Evolutionary conservation across 225 moss, liverwort and hornwort species (phyloP).

Genomic region (Neckera pumila): DNA sequence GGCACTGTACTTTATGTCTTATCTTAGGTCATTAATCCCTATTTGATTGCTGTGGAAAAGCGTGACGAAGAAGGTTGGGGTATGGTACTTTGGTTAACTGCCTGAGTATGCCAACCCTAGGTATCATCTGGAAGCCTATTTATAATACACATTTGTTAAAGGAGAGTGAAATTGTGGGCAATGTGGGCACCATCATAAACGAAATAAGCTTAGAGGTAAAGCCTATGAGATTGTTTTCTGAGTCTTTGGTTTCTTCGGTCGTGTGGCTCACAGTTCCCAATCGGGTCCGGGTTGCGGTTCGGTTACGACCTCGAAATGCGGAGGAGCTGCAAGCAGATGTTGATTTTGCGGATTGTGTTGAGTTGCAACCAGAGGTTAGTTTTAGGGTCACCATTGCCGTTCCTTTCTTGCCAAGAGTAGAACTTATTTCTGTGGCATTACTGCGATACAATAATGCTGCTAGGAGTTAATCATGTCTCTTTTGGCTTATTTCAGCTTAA

Average conservation of each 20-base stretch:
- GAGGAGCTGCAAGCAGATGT: conserved; percentile 78
- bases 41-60: not conserved
- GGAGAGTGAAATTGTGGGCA: not conserved
- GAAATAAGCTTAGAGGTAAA: not conserved
- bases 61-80: not conserved
- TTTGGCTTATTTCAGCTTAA: conserved; percentile 50
- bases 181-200: not conserved
- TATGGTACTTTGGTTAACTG: not conserved
- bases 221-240: not conserved
- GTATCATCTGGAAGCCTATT: not conserved
- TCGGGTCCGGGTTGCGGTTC: conserved; percentile 81
- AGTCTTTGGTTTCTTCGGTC: not conserved
- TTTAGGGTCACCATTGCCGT: not conserved
- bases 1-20: not conserved
- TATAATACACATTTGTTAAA: not conserved
- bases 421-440: not conserved
- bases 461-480: not conserved
- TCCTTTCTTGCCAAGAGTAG: not conserved
- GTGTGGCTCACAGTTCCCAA: conserved; percentile 45
- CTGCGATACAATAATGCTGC: not conserved
- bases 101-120: not conserved
- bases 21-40: not conserved
- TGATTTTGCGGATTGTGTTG: conserved; percentile 94
- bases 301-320: conserved; percentile 71
- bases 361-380: conserved; percentile 83